A percentile compares a stretch with the other conserved stretches of the same genome.
These are phyloP conservation scores for Oemleria cerasiformis DNA, from an alignment of 306 rosid genomes.

Conservation along the genomic window DNA sequence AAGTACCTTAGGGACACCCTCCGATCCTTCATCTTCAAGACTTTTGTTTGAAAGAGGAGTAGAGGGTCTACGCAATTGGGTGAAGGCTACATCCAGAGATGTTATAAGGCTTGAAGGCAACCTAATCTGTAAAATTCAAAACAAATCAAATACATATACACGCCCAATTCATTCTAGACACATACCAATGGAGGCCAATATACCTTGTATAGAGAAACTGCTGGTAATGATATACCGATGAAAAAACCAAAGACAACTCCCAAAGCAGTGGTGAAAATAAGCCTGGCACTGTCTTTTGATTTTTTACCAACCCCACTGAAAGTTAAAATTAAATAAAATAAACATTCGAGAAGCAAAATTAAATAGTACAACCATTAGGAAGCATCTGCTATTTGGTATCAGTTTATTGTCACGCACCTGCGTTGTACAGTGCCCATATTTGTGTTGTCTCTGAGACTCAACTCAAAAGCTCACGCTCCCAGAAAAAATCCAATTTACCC, in stretches of 20 bases:
- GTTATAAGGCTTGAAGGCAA: conserved; percentile 62
- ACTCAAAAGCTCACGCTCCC: conserved; percentile 32
- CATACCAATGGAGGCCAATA: conserved; percentile 13
- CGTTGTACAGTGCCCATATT: conserved; percentile 47
- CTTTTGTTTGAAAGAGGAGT: conserved; percentile 33
- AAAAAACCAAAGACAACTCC: conserved; percentile 78
- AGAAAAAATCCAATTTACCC: conserved; percentile 27
- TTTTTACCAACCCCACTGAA: conserved; percentile 51
- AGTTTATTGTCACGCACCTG: conserved; percentile 37
- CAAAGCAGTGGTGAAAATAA: conserved; percentile 50
- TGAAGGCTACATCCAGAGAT: conserved; percentile 64
- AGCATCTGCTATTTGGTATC: background rate
- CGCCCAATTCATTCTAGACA: conserved; percentile 1
- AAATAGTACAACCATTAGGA: background rate
- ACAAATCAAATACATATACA: conserved; percentile 28
- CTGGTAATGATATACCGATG: conserved; percentile 71
- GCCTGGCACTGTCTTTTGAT: conserved; percentile 58
- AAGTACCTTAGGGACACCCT: conserved; percentile 59
- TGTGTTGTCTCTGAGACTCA: conserved; percentile 33
- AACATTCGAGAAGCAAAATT: conserved; percentile 17
- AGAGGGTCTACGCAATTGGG: conserved; percentile 49
- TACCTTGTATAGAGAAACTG: conserved; percentile 63
- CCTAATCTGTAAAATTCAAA: conserved; percentile 61
- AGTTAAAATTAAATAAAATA: conserved; percentile 23
- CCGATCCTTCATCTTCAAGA: conserved; percentile 58